Evolutionary conservation across 2,329 filamentous ascomycete genomes (phyloP).

Genomic region (Epicoccum nigrum): DNA sequence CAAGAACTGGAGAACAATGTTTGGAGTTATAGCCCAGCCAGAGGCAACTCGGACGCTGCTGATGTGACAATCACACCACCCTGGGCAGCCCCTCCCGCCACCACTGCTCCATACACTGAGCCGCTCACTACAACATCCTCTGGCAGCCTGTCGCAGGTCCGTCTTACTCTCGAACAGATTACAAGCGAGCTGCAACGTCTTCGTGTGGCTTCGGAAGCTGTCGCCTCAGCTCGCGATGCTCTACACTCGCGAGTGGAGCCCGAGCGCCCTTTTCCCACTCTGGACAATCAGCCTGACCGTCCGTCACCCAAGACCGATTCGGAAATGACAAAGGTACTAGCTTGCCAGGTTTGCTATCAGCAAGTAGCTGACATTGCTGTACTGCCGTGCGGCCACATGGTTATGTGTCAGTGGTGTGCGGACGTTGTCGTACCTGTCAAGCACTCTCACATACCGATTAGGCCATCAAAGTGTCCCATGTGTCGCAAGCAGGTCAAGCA

Average conservation of each 20-base stretch:
- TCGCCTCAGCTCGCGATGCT: constrained; percentile 21
- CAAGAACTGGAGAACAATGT: constrained; percentile 28
- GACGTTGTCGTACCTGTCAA: constrained; percentile 56
- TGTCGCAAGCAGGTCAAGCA: constrained; percentile 55
- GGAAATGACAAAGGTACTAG: constrained; percentile 57
- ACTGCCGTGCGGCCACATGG: constrained; percentile 61
- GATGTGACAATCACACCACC: constrained; percentile 16
- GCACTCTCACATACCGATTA: constrained; percentile 49
- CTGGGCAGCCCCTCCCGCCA: constrained; percentile 5
- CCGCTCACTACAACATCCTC: constrained; percentile 10
- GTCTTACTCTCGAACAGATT: constrained; percentile 25
- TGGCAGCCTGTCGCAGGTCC: constrained; percentile 18
- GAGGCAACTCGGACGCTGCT: neutral
- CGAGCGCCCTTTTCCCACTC: constrained; percentile 34
- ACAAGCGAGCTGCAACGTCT: constrained; percentile 26
- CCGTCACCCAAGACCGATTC: constrained; percentile 56
- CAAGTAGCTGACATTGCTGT: constrained; percentile 60
- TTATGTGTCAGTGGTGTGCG: constrained; percentile 63
- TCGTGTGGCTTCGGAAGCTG: constrained; percentile 24
- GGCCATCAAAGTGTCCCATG: constrained; percentile 52
- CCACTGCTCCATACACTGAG: neutral
- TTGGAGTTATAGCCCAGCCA: constrained; percentile 27
- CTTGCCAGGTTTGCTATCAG: constrained; percentile 60
- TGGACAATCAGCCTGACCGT: constrained; percentile 55
- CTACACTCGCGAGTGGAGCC: constrained; percentile 21